Conservation (phyloP, 2,329 filamentous ascomycete genomes). For the Botrytis elliptica region DNA sequence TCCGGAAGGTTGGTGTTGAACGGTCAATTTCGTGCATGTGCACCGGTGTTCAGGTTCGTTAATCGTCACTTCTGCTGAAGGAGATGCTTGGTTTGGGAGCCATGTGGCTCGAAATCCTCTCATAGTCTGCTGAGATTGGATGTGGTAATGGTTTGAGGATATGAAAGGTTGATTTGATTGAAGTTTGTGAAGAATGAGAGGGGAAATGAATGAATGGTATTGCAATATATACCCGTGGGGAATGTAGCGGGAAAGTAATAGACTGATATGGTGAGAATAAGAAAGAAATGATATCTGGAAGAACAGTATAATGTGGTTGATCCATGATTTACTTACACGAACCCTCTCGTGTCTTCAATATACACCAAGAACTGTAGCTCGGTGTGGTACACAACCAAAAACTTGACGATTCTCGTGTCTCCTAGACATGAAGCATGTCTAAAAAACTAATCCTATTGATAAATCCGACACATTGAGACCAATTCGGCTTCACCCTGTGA, state of each 20-base stretch:
- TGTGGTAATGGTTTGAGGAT: neutral
- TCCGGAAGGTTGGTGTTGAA: neutral
- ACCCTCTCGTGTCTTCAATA: neutral
- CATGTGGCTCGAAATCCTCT: neutral
- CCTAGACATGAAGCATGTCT: neutral
- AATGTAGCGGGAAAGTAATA: neutral
- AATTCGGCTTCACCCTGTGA: neutral
- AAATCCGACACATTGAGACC: neutral
- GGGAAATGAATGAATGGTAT: neutral
- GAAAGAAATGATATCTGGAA: neutral
- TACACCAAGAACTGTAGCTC: neutral
- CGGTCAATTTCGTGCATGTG: neutral
- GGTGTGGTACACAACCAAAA: neutral
- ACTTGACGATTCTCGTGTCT: neutral
- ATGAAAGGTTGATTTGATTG: neutral
- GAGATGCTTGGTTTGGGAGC: neutral
- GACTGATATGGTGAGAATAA: neutral
- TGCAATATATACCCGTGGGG: neutral
- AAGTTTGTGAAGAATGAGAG: neutral
- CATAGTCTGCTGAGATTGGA: neutral
- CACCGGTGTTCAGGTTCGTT: neutral
- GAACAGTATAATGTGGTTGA: neutral
- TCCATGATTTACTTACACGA: neutral
- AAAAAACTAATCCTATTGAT: neutral
- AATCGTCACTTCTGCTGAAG: neutral